Evolutionary conservation across 2,329 filamentous ascomycete species (phyloP).

Genomic region (Lachnellula occidentalis): DNA sequence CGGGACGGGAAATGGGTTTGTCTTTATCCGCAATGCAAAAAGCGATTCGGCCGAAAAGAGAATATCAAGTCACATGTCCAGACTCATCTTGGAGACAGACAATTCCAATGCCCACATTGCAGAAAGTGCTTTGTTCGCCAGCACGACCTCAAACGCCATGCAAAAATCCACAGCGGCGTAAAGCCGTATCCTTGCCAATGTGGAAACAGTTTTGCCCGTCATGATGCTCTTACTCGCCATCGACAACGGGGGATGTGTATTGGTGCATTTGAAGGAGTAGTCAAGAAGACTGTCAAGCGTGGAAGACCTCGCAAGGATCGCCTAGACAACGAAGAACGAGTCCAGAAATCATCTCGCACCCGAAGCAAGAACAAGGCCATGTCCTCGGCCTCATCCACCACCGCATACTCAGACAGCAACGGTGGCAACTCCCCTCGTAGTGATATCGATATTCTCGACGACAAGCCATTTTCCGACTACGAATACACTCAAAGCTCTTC

Average conservation of each 20-base stretch:
- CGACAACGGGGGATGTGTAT: constrained; percentile 95
- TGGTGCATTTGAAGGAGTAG: constrained; percentile 80
- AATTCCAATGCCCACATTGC: constrained; percentile 90
- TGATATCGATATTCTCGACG: constrained; percentile 38
- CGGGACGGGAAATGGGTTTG: constrained; percentile 76
- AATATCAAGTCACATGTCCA: constrained; percentile 99
- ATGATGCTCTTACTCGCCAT: constrained; percentile 91
- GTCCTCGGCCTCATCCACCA: constrained; percentile 44
- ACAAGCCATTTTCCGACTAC: constrained; percentile 32
- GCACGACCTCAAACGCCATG: constrained; percentile 93
- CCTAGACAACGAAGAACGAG: constrained; percentile 45
- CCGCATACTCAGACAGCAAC: constrained; percentile 53
- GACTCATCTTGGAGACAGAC: constrained; percentile 92
- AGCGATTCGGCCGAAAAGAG: constrained; percentile 93
- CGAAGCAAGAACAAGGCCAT: constrained; percentile 45
- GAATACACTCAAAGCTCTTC: constrained; percentile 33
- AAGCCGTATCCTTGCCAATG: constrained; percentile 95
- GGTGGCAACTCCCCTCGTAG: constrained; percentile 47
- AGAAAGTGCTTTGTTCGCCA: constrained; percentile 94
- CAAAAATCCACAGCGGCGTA: constrained; percentile 94
- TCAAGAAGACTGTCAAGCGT: constrained; percentile 62
- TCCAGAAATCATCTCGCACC: constrained; percentile 52
- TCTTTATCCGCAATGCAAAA: constrained; percentile 71
- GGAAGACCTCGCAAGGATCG: constrained; percentile 58
- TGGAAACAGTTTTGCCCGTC: constrained; percentile 88